Evolutionary conservation across 306 rosid genomes (phyloP).

Genomic region (Vigna unguiculata): DNA sequence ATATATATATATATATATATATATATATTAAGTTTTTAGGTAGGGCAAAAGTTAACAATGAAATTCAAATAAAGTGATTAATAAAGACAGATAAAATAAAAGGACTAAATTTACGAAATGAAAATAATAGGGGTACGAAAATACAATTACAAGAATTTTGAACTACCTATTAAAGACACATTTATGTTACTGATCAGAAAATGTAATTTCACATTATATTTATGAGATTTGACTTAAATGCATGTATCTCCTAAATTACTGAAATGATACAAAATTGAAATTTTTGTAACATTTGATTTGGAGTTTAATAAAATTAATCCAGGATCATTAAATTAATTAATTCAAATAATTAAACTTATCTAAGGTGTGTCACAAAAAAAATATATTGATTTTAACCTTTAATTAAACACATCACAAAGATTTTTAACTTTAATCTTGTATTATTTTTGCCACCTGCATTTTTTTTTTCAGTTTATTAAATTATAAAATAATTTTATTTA

Average conservation of each 20-base stretch:
- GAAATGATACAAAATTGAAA: background rate
- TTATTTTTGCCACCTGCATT: too few species aligned
- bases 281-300: background rate
- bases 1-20: too few species aligned
- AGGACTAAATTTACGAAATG: background rate
- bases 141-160: background rate
- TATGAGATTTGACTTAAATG: constrained; percentile 1
- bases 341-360: background rate
- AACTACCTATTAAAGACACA: background rate
- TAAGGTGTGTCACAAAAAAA: background rate
- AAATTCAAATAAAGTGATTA: background rate
- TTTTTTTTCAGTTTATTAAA: too few species aligned
- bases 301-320: background rate
- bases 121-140: background rate
- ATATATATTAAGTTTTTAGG: background rate
- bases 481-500: too few species aligned
- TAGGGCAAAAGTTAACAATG: background rate
- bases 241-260: constrained; percentile 9
- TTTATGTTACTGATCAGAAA: background rate
- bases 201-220: background rate
- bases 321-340: background rate
- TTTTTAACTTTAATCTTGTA: background rate
- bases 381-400: background rate
- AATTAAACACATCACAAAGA: background rate
- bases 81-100: background rate